phyloP scores from a whole-genome alignment of 768 basidiomycete species.

The Lentinus tigrinus region DNA sequence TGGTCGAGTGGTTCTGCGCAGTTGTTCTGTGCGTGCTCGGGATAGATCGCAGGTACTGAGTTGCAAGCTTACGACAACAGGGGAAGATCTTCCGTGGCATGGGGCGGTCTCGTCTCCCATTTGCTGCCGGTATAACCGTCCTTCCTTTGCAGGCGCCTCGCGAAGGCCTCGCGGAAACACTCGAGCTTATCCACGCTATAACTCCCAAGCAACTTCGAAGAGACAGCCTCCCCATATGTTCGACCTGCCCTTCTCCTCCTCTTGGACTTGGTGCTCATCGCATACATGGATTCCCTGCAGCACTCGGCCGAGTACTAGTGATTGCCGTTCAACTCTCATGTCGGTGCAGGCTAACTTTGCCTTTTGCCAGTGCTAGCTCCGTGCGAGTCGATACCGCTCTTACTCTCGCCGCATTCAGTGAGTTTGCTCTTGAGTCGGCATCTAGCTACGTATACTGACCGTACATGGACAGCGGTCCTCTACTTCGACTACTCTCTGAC shows the following conservation, averaged over 20 bases:
- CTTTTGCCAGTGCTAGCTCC: neutral
- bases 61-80: neutral
- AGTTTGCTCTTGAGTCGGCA: neutral
- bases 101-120: neutral
- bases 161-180: neutral
- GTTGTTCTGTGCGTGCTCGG: neutral
- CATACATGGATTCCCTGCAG: neutral
- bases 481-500: slow-evolving; percentile 51
- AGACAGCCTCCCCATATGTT: neutral
- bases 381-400: slow-evolving; percentile 7
- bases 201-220: too few relatives aligned
- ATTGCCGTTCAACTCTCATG: neutral
- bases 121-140: neutral
- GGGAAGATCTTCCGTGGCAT: neutral
- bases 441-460: too few relatives aligned
- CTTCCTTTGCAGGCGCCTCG: too few relatives aligned
- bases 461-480: slow-evolving; percentile 23
- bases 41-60: neutral
- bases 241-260: neutral
- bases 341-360: neutral
- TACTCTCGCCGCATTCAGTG: neutral
- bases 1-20: neutral
- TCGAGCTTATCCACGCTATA: neutral
- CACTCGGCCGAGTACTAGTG: neutral
- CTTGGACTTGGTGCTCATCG: neutral